phyloP scores from a whole-genome alignment of 257 asterid species.

The Eucommia ulmoides region DNA sequence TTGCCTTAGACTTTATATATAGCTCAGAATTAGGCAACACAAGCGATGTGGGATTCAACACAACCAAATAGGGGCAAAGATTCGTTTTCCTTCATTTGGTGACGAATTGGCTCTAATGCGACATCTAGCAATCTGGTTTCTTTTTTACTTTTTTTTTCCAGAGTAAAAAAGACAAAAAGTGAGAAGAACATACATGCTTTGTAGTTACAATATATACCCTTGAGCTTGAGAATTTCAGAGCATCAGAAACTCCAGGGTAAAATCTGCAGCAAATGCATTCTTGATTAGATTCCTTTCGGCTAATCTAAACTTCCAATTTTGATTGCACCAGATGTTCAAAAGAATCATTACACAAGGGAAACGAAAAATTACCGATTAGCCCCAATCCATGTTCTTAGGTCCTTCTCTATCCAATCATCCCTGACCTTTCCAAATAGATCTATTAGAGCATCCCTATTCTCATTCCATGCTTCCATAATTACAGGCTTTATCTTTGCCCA shows the following conservation, averaged over 20 bases:
- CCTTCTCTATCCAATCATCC: slow-evolving; percentile 81
- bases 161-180: no score
- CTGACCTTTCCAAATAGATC: slow-evolving; percentile 83
- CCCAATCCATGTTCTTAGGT: slow-evolving; percentile 68
- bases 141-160: no score
- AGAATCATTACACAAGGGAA: background rate
- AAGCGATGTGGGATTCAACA: no score
- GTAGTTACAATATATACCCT: slow-evolving; percentile 85
- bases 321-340: background rate
- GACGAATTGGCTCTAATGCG: no score
- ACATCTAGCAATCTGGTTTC: no score
- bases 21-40: no score
- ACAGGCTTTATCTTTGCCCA: slow-evolving; percentile 75
- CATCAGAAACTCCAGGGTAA: slow-evolving; percentile 93
- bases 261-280: slow-evolving; percentile 38
- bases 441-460: slow-evolving; percentile 53
- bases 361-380: slow-evolving; percentile 51
- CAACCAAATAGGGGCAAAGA: no score
- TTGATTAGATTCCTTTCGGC: slow-evolving; percentile 3
- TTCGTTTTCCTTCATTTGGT: no score
- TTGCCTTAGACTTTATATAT: no score
- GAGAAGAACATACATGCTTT: slow-evolving; percentile 90
- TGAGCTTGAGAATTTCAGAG: slow-evolving; percentile 86
- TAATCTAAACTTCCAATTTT: background rate
- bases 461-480: slow-evolving; percentile 76